A percentile compares a stretch with the other conserved stretches of the same genome.
phyloP scores from a whole-genome alignment of 495 filamentous ascomycete species.

The Neurospora sp. region DNA sequence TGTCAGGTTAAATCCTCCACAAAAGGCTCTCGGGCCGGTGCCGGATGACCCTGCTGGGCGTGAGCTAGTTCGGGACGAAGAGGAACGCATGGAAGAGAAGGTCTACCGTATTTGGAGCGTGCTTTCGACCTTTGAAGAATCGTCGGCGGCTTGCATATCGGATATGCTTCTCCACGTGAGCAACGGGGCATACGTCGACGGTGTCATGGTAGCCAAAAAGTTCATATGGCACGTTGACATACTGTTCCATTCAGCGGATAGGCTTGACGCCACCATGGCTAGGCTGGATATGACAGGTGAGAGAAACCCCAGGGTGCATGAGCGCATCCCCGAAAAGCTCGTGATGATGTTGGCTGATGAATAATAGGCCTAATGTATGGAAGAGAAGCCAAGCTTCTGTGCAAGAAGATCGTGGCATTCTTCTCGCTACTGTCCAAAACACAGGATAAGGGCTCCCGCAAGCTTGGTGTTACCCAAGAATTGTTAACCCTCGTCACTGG shows the following conservation, averaged over 20 bases:
- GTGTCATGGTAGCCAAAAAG: constrained; percentile 88
- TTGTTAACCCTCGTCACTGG: constrained; percentile 91
- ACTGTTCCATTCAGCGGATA: constrained; percentile 80
- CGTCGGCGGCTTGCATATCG: constrained; percentile 94
- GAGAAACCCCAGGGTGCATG: constrained; percentile 8
- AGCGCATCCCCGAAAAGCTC: background rate
- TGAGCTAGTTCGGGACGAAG: constrained; percentile 65
- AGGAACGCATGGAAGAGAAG: constrained; percentile 94
- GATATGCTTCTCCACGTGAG: constrained; percentile 99
- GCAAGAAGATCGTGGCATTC: constrained; percentile 99
- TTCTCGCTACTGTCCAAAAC: constrained; percentile 89
- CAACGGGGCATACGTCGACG: constrained; percentile 93
- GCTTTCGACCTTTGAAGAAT: constrained; percentile 92
- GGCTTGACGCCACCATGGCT: constrained; percentile 62
- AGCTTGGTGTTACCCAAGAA: constrained; percentile 95
- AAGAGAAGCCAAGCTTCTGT: constrained; percentile 91
- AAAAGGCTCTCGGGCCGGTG: constrained; percentile 36
- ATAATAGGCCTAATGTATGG: constrained; percentile 71
- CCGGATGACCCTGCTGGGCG: constrained; percentile 67
- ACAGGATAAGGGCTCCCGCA: constrained; percentile 75
- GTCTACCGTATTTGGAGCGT: constrained; percentile 98
- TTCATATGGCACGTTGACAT: constrained; percentile 96
- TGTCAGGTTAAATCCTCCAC: constrained; percentile 58
- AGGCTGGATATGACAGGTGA: constrained; percentile 65
- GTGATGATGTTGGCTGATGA: constrained; percentile 7